These are phyloP conservation scores for Volvariella volvacea DNA, from an alignment of 1,284 basidiomycete species.

Conservation along the genomic window DNA sequence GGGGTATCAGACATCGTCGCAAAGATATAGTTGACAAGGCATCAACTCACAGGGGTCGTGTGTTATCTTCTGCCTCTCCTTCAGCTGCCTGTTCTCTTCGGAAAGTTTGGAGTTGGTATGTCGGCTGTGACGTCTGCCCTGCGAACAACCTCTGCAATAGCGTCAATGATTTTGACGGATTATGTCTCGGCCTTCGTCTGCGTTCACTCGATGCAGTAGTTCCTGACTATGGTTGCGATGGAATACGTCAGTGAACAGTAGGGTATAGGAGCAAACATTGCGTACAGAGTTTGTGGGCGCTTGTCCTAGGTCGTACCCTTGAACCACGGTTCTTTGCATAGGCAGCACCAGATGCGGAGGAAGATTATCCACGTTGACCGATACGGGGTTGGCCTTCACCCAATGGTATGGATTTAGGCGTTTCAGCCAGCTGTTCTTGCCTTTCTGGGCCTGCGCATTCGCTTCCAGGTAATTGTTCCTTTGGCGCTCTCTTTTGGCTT, in stretches of 20 bases:
- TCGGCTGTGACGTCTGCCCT: conserved; percentile 38
- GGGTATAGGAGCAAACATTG: conserved; percentile 12
- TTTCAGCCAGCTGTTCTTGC: conserved; percentile 65
- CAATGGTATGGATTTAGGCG: conserved; percentile 86
- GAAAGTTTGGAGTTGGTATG: too few relatives aligned
- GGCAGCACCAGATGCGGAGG: conserved; percentile 71
- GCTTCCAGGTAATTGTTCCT: conserved; percentile 55
- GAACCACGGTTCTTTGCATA: conserved; percentile 69
- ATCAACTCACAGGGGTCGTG: too few relatives aligned
- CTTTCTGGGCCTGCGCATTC: conserved; percentile 30
- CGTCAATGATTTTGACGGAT: conserved; percentile 49
- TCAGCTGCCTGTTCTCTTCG: too few relatives aligned
- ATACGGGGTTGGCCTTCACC: conserved; percentile 69
- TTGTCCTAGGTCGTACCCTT: conserved; percentile 39
- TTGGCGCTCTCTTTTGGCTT: conserved; percentile 83
- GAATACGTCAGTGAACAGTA: conserved; percentile 23
- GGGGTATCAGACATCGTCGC: too few relatives aligned
- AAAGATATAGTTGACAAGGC: too few relatives aligned
- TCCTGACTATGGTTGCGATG: conserved; percentile 14
- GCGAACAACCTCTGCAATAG: conserved; percentile 62
- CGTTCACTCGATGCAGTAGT: background rate
- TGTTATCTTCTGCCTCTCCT: too few relatives aligned
- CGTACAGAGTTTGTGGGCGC: background rate
- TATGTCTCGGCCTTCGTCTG: conserved; percentile 33
- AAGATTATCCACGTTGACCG: conserved; percentile 63